These are phyloP conservation scores for Gossypium laxum DNA, from an alignment of 441 rosid genomes.

Conservation along the genomic window DNA sequence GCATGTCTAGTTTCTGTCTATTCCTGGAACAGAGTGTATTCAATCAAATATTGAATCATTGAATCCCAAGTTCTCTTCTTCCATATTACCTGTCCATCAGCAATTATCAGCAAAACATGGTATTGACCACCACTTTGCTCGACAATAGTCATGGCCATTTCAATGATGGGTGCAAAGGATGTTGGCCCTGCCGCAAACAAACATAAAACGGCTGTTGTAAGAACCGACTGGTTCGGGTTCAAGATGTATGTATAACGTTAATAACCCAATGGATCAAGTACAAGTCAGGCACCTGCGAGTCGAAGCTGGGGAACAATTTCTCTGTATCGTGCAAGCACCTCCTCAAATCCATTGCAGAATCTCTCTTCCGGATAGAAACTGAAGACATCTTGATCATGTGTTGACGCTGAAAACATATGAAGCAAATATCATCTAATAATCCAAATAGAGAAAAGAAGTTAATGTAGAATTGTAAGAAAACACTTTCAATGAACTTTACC, in stretches of 20 bases:
- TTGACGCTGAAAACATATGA: conserved; percentile 41
- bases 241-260: neutral
- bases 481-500: conserved; percentile 29
- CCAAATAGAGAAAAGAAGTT: neutral
- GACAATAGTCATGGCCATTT: conserved; percentile 78
- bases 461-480: neutral
- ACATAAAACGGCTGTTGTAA: neutral
- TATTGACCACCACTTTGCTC: conserved; percentile 90
- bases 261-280: neutral
- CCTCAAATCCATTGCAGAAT: conserved; percentile 73
- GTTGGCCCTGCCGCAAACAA: conserved; percentile 60
- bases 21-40: neutral
- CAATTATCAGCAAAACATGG: conserved; percentile 83
- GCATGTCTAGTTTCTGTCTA: neutral
- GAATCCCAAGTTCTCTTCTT: neutral
- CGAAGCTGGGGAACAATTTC: conserved; percentile 65
- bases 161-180: conserved; percentile 84
- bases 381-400: conserved; percentile 86
- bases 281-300: conserved; percentile 49
- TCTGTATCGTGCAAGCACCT: conserved; percentile 54
- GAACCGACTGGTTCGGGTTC: conserved; percentile 2
- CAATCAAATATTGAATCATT: neutral
- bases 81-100: conserved; percentile 79
- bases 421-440: conserved; percentile 15
- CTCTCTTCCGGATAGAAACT: conserved; percentile 52